Evolutionary conservation across 768 basidiomycete genomes (phyloP), one percentile per base, ranked within the genome.

Genomic region (Termitomyces sp.): DNA sequence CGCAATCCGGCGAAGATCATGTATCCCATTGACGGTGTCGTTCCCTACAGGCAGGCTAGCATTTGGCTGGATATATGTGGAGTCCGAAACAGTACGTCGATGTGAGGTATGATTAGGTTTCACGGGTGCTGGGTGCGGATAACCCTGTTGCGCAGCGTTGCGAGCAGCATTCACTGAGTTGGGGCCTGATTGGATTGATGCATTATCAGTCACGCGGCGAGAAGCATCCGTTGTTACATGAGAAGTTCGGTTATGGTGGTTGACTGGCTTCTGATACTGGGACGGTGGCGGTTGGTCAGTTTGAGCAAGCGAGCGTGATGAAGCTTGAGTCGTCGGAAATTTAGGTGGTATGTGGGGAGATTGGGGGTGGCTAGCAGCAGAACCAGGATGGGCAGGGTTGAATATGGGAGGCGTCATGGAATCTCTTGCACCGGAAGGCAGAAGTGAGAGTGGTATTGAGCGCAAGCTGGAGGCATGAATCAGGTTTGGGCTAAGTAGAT

Each of bases 401-500:
- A 15, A 37, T 37, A 37, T 11, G 12, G 35, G 51, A 38, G 53
- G 53, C 28, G 52, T 23, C 12, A 19, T 33, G 15, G 44, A 19
- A 42, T 3, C 12, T 8, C 21, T 42, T 15, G 5, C 30, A 38
- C n/a, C 41, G 7, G 48, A 37, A 9, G 35, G 23, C 6, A 23
- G 51, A 15, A 45, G 37, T 10, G 50, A 49, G 14, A 37, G 38
- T 33, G 57, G 5, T 28, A 56, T 31, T 26, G 59, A 55, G 50
- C 31, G 57, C 3, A 61, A 4, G 35, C 49, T 56, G 40, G 56
- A 58, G 45, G 56, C 10, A 15, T 26, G 17, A 46, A 42, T 9
- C 3, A 40, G 50, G 33, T 46, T 44, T 26, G 63, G 63, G 50
- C 60, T 64, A 10, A 66, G 55, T 30, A 60, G 54, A 26, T 53